A percentile compares a stretch with the other conserved stretches of the same genome.
Evolutionary conservation across 345 rosid genomes (phyloP).

Genomic region (Kernera saxatilis): DNA sequence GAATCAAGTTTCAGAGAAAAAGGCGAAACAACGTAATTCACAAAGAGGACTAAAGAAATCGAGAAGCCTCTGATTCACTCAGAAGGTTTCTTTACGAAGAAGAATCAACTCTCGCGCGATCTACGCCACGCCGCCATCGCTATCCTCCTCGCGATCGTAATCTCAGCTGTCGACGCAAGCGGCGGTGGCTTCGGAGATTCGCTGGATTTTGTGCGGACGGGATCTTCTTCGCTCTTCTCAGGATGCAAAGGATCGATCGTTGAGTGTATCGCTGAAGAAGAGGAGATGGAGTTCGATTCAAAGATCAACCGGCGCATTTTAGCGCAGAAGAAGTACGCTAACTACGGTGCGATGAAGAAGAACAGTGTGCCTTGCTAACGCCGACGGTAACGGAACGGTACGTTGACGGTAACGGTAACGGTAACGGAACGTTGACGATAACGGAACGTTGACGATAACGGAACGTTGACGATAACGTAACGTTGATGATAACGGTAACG

Average conservation of each 20-base stretch:
- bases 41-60: background rate
- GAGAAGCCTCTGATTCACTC: background rate
- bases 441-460: too few species aligned
- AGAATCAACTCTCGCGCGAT: constrained; percentile 32
- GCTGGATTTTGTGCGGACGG: constrained; percentile 44
- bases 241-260: constrained; percentile 54
- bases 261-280: constrained; percentile 53
- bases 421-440: too few species aligned
- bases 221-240: constrained; percentile 35
- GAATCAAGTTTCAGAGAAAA: background rate
- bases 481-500: too few species aligned
- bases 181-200: constrained; percentile 28
- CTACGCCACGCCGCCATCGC: constrained; percentile 28
- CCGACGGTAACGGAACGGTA: too few species aligned
- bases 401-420: too few species aligned
- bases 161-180: constrained; percentile 38
- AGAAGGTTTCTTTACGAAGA: background rate
- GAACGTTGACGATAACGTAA: too few species aligned
- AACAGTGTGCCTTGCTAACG: constrained; percentile 90
- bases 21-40: background rate
- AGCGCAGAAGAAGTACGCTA: constrained; percentile 61
- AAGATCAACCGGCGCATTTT: constrained; percentile 81
- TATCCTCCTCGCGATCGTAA: constrained; percentile 27
- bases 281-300: constrained; percentile 71
- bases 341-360: constrained; percentile 91